Evolutionary conservation across 805 yeast species (phyloP).

Genomic region (Candida tallmaniae): DNA sequence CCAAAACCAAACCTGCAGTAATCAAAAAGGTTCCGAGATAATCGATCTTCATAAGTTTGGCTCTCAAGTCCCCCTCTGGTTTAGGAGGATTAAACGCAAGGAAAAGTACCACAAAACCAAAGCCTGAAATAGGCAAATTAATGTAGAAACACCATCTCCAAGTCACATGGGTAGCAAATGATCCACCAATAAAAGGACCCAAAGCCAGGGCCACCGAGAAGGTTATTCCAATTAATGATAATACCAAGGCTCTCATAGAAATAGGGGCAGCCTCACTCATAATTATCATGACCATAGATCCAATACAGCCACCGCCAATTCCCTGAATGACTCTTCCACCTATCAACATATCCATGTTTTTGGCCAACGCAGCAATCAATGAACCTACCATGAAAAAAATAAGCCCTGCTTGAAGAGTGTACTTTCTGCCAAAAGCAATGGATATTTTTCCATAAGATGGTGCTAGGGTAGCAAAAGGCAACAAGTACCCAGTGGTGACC

Average conservation of each 20-base stretch:
- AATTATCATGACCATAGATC: conserved; percentile 52
- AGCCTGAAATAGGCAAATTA: conserved; percentile 63
- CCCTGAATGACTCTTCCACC: conserved; percentile 73
- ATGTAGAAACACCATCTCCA: conserved; percentile 80
- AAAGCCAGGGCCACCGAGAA: conserved; percentile 48
- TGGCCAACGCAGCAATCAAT: conserved; percentile 51
- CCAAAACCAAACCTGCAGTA: conserved; percentile 39
- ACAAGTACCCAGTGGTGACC: conserved; percentile 51
- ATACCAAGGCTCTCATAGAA: conserved; percentile 32
- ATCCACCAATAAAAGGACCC: conserved; percentile 69
- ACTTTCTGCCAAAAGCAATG: conserved; percentile 54
- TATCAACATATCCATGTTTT: conserved; percentile 54
- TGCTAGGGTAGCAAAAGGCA: conserved; percentile 50
- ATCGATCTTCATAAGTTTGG: conserved; percentile 43
- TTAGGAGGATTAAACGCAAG: conserved; percentile 45
- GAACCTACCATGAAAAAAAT: conserved; percentile 60
- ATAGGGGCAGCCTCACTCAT: conserved; percentile 52
- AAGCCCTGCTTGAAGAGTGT: conserved; percentile 44
- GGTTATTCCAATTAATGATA: conserved; percentile 36
- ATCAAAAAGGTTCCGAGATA: conserved; percentile 44
- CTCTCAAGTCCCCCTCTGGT: conserved; percentile 33
- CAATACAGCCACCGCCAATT: conserved; percentile 67
- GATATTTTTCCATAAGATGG: conserved; percentile 58
- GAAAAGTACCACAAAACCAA: conserved; percentile 34
- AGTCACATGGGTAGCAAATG: conserved; percentile 50